Evolutionary conservation across 306 rosid species (phyloP).

Genomic region (Acmispon strigosus): DNA sequence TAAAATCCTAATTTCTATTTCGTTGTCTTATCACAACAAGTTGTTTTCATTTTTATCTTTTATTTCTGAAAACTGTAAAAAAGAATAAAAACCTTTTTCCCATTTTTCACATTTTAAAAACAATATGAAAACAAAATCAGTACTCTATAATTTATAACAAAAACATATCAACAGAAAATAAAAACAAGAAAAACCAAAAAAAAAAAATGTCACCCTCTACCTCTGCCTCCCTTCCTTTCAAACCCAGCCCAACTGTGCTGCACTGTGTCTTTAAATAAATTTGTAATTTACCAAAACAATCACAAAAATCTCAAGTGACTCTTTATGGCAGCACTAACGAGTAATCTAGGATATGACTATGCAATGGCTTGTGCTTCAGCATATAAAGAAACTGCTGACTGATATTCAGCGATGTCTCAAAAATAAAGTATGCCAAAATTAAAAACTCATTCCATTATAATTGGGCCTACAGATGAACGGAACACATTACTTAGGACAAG

Average conservation of each 20-base stretch:
- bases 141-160: not conserved
- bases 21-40: too few species aligned
- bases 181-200: not conserved
- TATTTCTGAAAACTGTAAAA: too few species aligned
- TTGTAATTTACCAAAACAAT: slow-evolving; percentile 38
- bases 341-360: slow-evolving; percentile 1
- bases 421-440: slow-evolving; percentile 5
- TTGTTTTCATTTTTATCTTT: too few species aligned
- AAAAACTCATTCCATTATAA: slow-evolving; percentile 45
- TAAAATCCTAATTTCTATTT: too few species aligned
- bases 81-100: too few species aligned
- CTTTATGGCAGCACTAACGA: slow-evolving; percentile 4
- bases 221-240: not conserved
- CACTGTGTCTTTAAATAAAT: slow-evolving; percentile 11
- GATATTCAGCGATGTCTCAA: slow-evolving; percentile 17
- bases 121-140: not conserved
- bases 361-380: slow-evolving; percentile 22
- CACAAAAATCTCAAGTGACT: slow-evolving; percentile 8
- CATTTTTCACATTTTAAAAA: too few species aligned
- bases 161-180: not conserved
- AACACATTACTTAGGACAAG: slow-evolving; percentile 66
- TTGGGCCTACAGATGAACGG: slow-evolving; percentile 77
- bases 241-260: not conserved
- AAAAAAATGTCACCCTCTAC: not conserved
- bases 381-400: slow-evolving; percentile 18